Base-by-base conservation (phyloP, 495 filamentous ascomycete species). In the Hypomontagnella submonticulosa region DNA sequence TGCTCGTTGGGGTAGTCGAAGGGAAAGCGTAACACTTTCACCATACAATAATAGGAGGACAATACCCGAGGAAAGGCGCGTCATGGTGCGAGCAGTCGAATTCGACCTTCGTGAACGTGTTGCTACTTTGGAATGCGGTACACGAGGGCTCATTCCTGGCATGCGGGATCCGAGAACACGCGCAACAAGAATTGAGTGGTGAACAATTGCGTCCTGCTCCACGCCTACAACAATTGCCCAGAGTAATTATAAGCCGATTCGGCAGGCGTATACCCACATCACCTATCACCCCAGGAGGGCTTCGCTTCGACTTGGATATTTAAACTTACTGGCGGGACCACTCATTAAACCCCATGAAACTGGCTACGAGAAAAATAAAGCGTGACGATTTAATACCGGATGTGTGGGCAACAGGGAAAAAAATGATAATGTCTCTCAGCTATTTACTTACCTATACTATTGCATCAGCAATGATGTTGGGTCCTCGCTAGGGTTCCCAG, bases 61-160 rank as follows among this genome's bases (percentile, higher is more conserved):
- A 6, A 72, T 81, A 19, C 79, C 80, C 0, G 81, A 80, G 18
- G 80, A 83, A 32, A 81, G 73, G 70, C 78, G 83, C 6, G 80
- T 84, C 46, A 84, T 84, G 81, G 80, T 85, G 27, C 74, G 79
- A 54, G 78, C 81, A 16, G 82, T 84, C 58, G 71, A 84, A 66
- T 84, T 85, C 54, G 78, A 84, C 47, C 69, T 85, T 51, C 80
- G 80, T 20, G 73, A 78, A 65, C 73, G 78, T 23, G 76, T 76
- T 27, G 83, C 83, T 8, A 70, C 72, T 0, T 71, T 85, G 4
- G 71, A 81, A 62, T 81, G 83, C 18, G 83, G 82, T 34, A 81
- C 81, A 23, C 71, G 83, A 50, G 80, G 79, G n/a, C 65, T 82
- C n/a, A 75, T 71, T 12, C 77, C 74, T 6, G 81, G 80, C 5